A percentile compares a stretch with the other conserved stretches of the same genome.
These are phyloP conservation scores for Fusarium irregulare DNA, from an alignment of 2,329 filamentous ascomycete genomes.

Conservation along the genomic window DNA sequence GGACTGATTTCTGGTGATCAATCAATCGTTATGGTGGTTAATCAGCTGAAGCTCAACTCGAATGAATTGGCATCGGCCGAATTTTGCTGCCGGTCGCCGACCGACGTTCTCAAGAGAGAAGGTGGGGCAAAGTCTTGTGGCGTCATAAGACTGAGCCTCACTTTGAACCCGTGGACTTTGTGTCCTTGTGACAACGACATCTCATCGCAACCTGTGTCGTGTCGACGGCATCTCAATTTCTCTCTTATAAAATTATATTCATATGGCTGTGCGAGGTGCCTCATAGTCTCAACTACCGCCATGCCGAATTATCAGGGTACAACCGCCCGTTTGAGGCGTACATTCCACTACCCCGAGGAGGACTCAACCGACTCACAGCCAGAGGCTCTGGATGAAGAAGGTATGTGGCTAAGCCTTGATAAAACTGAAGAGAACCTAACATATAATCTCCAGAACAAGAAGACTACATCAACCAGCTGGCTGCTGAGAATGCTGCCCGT, in stretches of 20 bases:
- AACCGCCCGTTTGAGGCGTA: constrained; percentile 74
- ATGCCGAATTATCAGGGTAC: constrained; percentile 48
- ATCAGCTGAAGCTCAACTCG: constrained; percentile 42
- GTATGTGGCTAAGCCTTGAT: constrained; percentile 53
- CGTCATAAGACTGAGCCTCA: constrained; percentile 47
- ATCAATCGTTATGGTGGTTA: neutral
- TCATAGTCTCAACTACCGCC: neutral
- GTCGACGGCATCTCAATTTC: neutral
- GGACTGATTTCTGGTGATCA: constrained; percentile 6
- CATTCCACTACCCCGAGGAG: constrained; percentile 80
- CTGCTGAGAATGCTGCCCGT: constrained; percentile 65
- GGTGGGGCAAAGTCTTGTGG: constrained; percentile 38
- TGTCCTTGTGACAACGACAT: constrained; percentile 39
- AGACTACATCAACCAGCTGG: constrained; percentile 66
- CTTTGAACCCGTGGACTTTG: constrained; percentile 15
- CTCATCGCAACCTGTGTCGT: constrained; percentile 7
- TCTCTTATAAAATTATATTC: neutral
- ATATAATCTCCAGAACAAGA: constrained; percentile 67
- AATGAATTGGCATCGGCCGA: constrained; percentile 40
- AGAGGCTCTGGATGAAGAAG: constrained; percentile 80
- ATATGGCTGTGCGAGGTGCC: neutral
- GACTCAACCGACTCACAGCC: constrained; percentile 60
- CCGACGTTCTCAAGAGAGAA: neutral
- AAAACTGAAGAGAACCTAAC: neutral
- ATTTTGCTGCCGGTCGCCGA: constrained; percentile 44